Base-by-base conservation (phyloP, 192 early-diverging fungal genomes). In the Podila epigama region DNA sequence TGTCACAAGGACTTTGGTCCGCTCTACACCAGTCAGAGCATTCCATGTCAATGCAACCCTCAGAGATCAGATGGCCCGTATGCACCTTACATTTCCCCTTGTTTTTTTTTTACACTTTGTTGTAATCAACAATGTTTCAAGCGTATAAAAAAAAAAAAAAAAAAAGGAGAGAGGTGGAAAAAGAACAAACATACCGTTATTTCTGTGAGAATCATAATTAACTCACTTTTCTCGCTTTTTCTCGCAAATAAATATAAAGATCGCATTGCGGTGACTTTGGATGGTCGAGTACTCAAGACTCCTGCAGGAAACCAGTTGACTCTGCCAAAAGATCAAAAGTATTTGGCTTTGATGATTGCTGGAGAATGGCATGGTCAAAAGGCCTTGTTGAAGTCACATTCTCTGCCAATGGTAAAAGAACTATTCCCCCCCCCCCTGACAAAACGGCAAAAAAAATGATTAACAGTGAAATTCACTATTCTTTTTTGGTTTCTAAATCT, bases 351-450 rank as follows among this genome's bases (percentile, higher is more conserved):
- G 39, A 82, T 97, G 63, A 85, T 95, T 35, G 95, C 94, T 9
- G 94, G 86, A 11, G 97, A 99, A 79, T 99, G 97, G 97, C 95
- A 99, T 77, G 83, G 90, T 59, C 94, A 96, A 79, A 89, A 87
- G 35, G 84, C 86, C 41, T 66, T 92, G 34, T 70, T 97, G 13
- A 95, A 94, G 73, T 81, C 89, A 1, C 94, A 95, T 69, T 90
- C 96, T 11, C 83, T 99, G 16, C 94, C 95, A 4, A 85, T 99
- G 88, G 91, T 90, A 82, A 64, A 62, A 28, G n/a, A 15, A n/a
- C n/a, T n/a, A n/a, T n/a, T n/a, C n/a, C n/a, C n/a, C n/a, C n/a
- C n/a, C n/a, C n/a, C n/a, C n/a, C n/a, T n/a, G n/a, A n/a, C n/a
- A n/a, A n/a, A n/a, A n/a, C n/a, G n/a, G n/a, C n/a, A n/a, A n/a